Percentiles rank a stretch among this genome's conserved stretches.
Evolutionary conservation across 2,329 filamentous ascomycete species (phyloP).

Genomic region (Aureobasidium mangrovei): DNA sequence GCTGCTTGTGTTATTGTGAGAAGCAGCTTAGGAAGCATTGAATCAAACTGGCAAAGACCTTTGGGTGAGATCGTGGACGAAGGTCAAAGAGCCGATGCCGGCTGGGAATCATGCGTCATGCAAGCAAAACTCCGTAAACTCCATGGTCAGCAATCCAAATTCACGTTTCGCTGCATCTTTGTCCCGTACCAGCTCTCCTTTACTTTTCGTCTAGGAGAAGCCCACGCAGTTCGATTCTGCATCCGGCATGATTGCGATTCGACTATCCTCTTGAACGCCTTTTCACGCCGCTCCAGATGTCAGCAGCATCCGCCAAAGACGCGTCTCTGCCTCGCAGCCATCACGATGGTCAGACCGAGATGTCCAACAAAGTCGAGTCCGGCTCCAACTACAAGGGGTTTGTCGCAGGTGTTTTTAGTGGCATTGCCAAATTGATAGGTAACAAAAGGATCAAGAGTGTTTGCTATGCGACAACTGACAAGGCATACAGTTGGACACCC

Average conservation of each 20-base stretch:
- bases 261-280: not conserved
- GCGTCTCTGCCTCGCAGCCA: constrained; percentile 4
- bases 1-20: too few species aligned
- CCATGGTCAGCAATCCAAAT: too few species aligned
- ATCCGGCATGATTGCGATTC: not conserved
- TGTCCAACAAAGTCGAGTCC: constrained; percentile 19
- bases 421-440: constrained; percentile 83
- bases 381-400: constrained; percentile 79
- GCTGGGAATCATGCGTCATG: too few species aligned
- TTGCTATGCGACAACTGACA: not conserved
- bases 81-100: too few species aligned
- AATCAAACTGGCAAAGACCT: too few species aligned
- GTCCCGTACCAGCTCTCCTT: too few species aligned
- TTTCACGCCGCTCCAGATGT: not conserved
- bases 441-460: constrained; percentile 13
- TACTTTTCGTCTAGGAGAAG: not conserved
- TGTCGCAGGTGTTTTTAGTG: constrained; percentile 90
- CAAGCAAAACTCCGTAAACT: too few species aligned
- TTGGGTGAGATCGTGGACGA: too few species aligned
- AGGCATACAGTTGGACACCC: constrained; percentile 48
- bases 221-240: not conserved
- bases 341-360: constrained; percentile 10
- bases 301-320: not conserved
- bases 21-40: too few species aligned
- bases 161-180: too few species aligned